Base-by-base conservation (phyloP, 1,284 basidiomycete species). In the Gymnopus androsaceus region DNA sequence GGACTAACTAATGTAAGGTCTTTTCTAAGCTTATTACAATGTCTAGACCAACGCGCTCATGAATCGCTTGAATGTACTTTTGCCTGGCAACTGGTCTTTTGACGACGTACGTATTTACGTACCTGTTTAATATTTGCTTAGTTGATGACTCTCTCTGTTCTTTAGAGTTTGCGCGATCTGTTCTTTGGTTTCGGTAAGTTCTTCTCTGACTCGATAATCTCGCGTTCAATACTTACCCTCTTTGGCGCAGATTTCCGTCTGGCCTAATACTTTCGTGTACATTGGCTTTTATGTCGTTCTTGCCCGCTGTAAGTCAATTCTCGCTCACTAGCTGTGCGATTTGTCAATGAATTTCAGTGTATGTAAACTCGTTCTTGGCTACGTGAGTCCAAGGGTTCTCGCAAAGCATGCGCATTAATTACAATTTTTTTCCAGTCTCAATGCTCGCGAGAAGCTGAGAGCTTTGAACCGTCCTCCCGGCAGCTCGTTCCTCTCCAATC, bases 221-320 rank as follows among this genome's bases (percentile, higher is more conserved):
- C n/a, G n/a, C n/a, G n/a, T n/a, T n/a, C n/a, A n/a, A n/a, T n/a
- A n/a, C n/a, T n/a, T n/a, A n/a, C n/a, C n/a, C n/a, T n/a, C n/a
- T 3, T 14, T 37, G 23, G 44, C 8, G 5, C 47, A 57, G 56
- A 57, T 57, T 12, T 53, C 56, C 8, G 17, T 50, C 17, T 53
- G 50, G 50, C 56, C 56, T 19, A n/a, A 34, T 31, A 57, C 56
- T 11, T 57, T 57, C 19, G 37, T 57, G 15, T 57, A 57, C 25
- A 57, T 57, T 19, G 50, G 51, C 11, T 57, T 57, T 37, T 57
- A 57, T 34, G 42, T 27, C 14, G 46, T 30, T 21, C 44, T 57
- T 25, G 56, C 56, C 36, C 56, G 56, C 5, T 31, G 56, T 54
- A 53, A 53, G 56, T 49, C n/a, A 19, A 40, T 7, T 48, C 28